Conservation (phyloP, 1,139 yeast species). For the Magnusiomyces sp. region DNA sequence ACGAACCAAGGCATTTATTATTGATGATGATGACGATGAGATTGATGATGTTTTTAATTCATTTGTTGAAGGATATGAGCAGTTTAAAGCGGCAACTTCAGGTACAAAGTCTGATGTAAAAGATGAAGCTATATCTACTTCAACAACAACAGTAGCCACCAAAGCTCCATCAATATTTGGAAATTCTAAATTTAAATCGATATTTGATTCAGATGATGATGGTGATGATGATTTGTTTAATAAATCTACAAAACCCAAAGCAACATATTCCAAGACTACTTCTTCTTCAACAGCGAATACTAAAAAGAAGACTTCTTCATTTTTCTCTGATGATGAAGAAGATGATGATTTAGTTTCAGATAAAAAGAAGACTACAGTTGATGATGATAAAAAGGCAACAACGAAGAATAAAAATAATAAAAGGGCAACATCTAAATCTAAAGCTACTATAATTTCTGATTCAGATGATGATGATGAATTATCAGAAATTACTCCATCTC, state of each 20-base stretch:
- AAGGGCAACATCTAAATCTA: neutral
- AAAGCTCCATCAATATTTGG: neutral
- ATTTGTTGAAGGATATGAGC: constrained; percentile 15
- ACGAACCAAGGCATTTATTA: constrained; percentile 15
- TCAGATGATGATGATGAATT: neutral
- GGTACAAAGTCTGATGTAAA: neutral
- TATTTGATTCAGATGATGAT: too few species aligned
- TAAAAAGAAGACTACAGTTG: neutral
- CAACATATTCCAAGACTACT: constrained; percentile 4
- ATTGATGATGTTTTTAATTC: constrained; percentile 24
- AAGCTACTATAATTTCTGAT: neutral
- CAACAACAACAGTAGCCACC: neutral
- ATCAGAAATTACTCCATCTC: neutral
- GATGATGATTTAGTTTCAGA: constrained; percentile 4
- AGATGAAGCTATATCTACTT: neutral
- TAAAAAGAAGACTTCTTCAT: constrained; percentile 7
- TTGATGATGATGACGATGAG: constrained; percentile 27
- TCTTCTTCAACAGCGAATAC: neutral
- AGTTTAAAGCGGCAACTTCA: neutral
- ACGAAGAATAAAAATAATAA: neutral
- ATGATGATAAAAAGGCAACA: neutral
- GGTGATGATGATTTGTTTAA: neutral
- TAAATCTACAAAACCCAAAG: neutral
- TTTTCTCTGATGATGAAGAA: constrained; percentile 12
- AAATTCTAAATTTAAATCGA: too few species aligned